Percentiles rank a stretch among this genome's conserved stretches.
phyloP scores from a whole-genome alignment of 345 rosid genomes.

The Euphorbia lathyris region DNA sequence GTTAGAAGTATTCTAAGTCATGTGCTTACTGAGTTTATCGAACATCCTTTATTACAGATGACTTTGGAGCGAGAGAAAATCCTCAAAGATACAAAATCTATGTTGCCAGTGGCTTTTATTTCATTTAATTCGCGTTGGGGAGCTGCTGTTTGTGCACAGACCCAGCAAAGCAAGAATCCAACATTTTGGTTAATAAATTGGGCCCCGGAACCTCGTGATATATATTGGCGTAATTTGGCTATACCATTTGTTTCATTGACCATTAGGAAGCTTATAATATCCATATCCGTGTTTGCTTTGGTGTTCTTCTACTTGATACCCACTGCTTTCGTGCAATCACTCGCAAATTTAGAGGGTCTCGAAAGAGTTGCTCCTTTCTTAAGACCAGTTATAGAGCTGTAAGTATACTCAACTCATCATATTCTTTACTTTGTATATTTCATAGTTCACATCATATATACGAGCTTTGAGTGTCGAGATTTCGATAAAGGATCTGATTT shows the following conservation, averaged over 20 bases:
- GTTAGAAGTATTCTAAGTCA: too few relatives aligned
- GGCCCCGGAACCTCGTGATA: conserved; percentile 97
- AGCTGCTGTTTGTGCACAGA: conserved; percentile 98
- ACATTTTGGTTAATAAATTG: conserved; percentile 86
- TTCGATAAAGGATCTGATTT: conserved; percentile 74
- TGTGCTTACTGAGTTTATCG: background rate
- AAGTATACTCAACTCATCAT: conserved; percentile 60
- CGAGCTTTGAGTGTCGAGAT: conserved; percentile 88
- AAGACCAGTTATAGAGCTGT: conserved; percentile 87
- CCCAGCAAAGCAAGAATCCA: conserved; percentile 92
- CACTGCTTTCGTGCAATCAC: conserved; percentile 95
- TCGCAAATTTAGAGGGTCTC: conserved; percentile 92
- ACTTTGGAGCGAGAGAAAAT: conserved; percentile 67
- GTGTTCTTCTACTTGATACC: conserved; percentile 99
- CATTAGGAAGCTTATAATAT: conserved; percentile 69
- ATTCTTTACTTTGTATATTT: conserved; percentile 71
- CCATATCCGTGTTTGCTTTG: conserved; percentile 69
- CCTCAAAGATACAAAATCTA: conserved; percentile 60
- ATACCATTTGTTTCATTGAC: conserved; percentile 87
- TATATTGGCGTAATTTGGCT: conserved; percentile 89
- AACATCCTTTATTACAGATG: conserved; percentile 46
- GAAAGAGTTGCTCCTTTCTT: conserved; percentile 91
- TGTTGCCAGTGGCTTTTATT: conserved; percentile 81
- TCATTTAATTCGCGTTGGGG: conserved; percentile 97
- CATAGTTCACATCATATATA: too few relatives aligned